Evolutionary conservation across 106 monocot genomes (phyloP), one percentile per base, ranked within the genome.

Genomic region (Agapanthus africanus): DNA sequence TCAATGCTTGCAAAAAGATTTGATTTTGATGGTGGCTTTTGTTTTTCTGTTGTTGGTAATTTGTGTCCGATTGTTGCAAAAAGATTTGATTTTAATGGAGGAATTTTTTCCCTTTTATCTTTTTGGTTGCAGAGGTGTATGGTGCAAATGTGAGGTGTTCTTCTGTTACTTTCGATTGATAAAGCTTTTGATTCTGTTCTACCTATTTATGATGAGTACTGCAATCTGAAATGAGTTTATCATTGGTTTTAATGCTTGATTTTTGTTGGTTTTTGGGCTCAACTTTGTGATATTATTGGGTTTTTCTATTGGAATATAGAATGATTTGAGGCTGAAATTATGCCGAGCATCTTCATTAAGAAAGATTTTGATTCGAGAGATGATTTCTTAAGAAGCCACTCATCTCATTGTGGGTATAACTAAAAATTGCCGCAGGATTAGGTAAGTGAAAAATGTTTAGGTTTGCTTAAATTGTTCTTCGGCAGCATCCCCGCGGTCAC

Each of bases 141-240:
- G 70, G 77, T 40, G n/a, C 71, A n/a, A 49, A 57, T 44, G 59
- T 64, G 59, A 67, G 62, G 14, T 52, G 68, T 13, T 52, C 81
- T 18, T 71, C 76, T 54, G 18, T n/a, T 79, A 60, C 30, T 87
- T 46, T 77, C 80, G 9, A 59, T 82, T 40, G 73, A 68, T 27
- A 69, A 80, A 46, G 75, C 59, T 18, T 83, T 88, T 31, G 74
- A 88, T n/a, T 69, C 80, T 50, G 64, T 84, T 69, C 76, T 88
- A 1, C 68, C 75, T 34, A 83, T 79, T 33, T 88, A 88, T 74
- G 81, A 84, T 52, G 87, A 83, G 0, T 88, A 83, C 78, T 88
- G 87, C 70, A 80, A 88, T 35, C 70, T 88, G 27, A 88, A 84
- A 68, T 83, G 81, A 80, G 86, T 86, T 35, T 41, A 32, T 40